A percentile compares a stretch with the other conserved stretches of the same genome.
These are phyloP conservation scores for Rubus idaeus DNA, from an alignment of 306 rosid species.

Conservation along the genomic window DNA sequence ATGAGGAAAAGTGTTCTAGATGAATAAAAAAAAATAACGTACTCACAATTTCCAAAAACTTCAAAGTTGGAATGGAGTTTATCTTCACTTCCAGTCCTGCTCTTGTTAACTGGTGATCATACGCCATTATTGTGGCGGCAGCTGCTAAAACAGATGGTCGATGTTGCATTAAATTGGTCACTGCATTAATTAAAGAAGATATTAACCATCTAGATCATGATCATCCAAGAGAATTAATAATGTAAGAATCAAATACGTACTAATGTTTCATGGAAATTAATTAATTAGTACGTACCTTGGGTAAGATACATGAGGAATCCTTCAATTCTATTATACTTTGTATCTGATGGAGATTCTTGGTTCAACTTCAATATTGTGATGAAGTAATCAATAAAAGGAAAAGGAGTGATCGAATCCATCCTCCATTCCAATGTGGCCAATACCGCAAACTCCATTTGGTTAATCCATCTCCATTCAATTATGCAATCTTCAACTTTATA, in stretches of 20 bases:
- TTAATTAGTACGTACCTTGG: conserved; percentile 43
- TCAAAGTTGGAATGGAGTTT: conserved; percentile 42
- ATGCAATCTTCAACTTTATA: conserved; percentile 48
- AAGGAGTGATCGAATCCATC: conserved; percentile 64
- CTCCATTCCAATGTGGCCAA: conserved; percentile 70
- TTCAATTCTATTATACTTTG: conserved; percentile 28
- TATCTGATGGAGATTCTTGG: conserved; percentile 39
- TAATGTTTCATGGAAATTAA: neutral
- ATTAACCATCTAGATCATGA: neutral
- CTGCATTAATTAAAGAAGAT: conserved; percentile 40
- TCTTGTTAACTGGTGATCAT: conserved; percentile 50
- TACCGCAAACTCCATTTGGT: conserved; percentile 77
- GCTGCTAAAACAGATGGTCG: conserved; percentile 77
- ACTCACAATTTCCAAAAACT: conserved; percentile 56
- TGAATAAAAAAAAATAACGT: neutral
- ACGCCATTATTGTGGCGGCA: conserved; percentile 60
- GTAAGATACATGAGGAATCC: conserved; percentile 48
- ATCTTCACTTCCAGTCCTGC: conserved; percentile 56
- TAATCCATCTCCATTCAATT: conserved; percentile 49
- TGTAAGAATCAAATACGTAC: neutral
- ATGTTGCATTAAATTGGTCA: conserved; percentile 54
- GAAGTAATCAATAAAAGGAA: conserved; percentile 64
- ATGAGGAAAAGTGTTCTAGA: too few species aligned
- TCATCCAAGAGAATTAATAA: neutral
- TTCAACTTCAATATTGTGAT: conserved; percentile 35